A percentile compares a stretch with the other conserved stretches of the same genome.
Conservation (phyloP, 768 basidiomycete species). For the Boletales sp. region DNA sequence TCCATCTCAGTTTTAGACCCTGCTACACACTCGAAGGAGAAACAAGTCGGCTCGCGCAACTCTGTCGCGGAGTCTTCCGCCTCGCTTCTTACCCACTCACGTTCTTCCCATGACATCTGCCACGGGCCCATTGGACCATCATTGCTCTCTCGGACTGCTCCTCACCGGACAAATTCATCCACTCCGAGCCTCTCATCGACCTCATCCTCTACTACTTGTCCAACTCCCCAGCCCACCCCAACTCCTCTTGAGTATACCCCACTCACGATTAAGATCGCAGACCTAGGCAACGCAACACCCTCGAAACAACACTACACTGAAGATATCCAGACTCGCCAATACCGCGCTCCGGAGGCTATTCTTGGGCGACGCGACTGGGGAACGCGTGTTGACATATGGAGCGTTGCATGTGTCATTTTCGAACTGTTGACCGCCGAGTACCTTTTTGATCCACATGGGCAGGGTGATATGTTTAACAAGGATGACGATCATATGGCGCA, state of each 20-base stretch:
- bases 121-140: conserved; percentile 42
- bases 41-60: not conserved
- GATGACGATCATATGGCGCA: conserved; percentile 97
- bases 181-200: conserved; percentile 20
- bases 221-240: conserved; percentile 22
- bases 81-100: conserved; percentile 26
- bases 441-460: conserved; percentile 85
- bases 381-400: conserved; percentile 85
- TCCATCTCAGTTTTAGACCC: conserved; percentile 19
- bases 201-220: conserved; percentile 17
- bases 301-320: conserved; percentile 89
- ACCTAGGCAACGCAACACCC: conserved; percentile 91
- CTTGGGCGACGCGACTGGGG: conserved; percentile 87
- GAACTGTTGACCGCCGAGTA: conserved; percentile 90
- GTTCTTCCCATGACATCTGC: conserved; percentile 13
- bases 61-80: not conserved
- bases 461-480: conserved; percentile 79
- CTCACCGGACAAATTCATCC: conserved; percentile 23
- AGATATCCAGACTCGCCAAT: conserved; percentile 96
- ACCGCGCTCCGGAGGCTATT: conserved; percentile 92
- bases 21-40: not conserved
- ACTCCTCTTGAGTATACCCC: conserved; percentile 31
- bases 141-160: conserved; percentile 64
- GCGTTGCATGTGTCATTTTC: conserved; percentile 86
- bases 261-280: conserved; percentile 89